These are phyloP conservation scores for Ogataea saltuana DNA, from an alignment of 805 yeast genomes.

Conservation along the genomic window DNA sequence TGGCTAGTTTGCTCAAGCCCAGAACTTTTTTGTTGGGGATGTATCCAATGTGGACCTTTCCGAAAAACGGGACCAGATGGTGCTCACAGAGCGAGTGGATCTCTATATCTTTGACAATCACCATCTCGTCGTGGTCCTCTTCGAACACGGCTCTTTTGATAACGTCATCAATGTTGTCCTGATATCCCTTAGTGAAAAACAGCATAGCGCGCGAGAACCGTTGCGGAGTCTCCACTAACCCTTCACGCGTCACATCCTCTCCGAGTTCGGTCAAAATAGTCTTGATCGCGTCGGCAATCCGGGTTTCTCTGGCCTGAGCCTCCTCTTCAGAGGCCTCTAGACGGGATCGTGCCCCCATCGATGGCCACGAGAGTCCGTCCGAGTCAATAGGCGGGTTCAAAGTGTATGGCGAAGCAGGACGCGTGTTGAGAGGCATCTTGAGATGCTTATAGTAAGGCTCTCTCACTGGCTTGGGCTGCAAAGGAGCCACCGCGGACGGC, in stretches of 20 bases:
- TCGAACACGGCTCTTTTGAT: slow-evolving; percentile 95
- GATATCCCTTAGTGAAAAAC: slow-evolving; percentile 94
- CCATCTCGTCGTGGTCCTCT: slow-evolving; percentile 99
- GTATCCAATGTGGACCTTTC: slow-evolving; percentile 97
- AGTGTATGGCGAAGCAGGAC: slow-evolving; percentile 83
- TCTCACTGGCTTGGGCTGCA: slow-evolving; percentile 33
- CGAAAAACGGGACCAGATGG: slow-evolving; percentile 95
- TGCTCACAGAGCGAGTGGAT: slow-evolving; percentile 94
- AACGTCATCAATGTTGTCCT: slow-evolving; percentile 88
- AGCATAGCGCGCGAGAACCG: slow-evolving; percentile 96
- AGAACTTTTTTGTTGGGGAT: slow-evolving; percentile 92
- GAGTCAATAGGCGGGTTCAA: slow-evolving; percentile 82
- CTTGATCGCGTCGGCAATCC: slow-evolving; percentile 85
- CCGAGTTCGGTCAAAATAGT: slow-evolving; percentile 81
- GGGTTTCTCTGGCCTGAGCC: slow-evolving; percentile 59
- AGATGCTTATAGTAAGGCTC: slow-evolving; percentile 39
- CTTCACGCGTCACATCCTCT: slow-evolving; percentile 87
- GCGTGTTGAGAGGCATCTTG: slow-evolving; percentile 64
- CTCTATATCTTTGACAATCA: slow-evolving; percentile 92
- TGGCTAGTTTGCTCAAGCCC: slow-evolving; percentile 89
- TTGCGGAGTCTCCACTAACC: slow-evolving; percentile 90
- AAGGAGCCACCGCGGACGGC: slow-evolving; percentile 11
- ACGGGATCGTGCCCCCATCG: slow-evolving; percentile 76
- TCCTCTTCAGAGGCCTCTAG: slow-evolving; percentile 70
- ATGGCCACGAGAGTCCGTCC: slow-evolving; percentile 95